These are phyloP conservation scores for Calocybe gambosa DNA, from an alignment of 1,284 basidiomycete species.

Conservation along the genomic window DNA sequence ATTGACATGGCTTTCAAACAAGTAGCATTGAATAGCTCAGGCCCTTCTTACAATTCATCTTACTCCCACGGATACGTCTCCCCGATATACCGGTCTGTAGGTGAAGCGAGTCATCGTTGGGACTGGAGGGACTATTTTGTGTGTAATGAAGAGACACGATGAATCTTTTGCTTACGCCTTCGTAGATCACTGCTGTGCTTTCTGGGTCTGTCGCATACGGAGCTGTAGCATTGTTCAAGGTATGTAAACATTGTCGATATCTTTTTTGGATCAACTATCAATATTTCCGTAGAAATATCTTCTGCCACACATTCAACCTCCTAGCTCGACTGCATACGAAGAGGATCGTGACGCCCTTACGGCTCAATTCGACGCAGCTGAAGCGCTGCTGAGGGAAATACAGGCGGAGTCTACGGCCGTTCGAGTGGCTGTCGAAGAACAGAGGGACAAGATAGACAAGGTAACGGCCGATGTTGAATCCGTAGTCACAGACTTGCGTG, in stretches of 20 bases:
- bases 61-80: constrained; percentile 35
- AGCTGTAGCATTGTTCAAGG: constrained; percentile 79
- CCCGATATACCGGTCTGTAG: constrained; percentile 33
- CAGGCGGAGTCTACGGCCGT: constrained; percentile 74
- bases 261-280: not conserved
- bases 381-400: constrained; percentile 77
- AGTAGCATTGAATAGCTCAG: constrained; percentile 24
- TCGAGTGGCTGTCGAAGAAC: constrained; percentile 73
- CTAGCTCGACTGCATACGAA: constrained; percentile 85
- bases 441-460: constrained; percentile 72
- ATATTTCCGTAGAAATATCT: constrained; percentile 71
- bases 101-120: constrained; percentile 47
- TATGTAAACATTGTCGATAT: constrained; percentile 22
- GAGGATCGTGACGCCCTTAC: constrained; percentile 80
- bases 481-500: constrained; percentile 72
- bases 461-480: constrained; percentile 78
- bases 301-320: constrained; percentile 87
- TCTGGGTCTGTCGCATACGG: constrained; percentile 90
- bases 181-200: constrained; percentile 88
- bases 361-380: constrained; percentile 92
- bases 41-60: constrained; percentile 22
- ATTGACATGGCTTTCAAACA: constrained; percentile 84
- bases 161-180: constrained; percentile 24
- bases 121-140: constrained; percentile 98
- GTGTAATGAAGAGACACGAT: constrained; percentile 25